Evolutionary conservation across 805 yeast genomes (phyloP).

Genomic region (Candida cerambycidarum): DNA sequence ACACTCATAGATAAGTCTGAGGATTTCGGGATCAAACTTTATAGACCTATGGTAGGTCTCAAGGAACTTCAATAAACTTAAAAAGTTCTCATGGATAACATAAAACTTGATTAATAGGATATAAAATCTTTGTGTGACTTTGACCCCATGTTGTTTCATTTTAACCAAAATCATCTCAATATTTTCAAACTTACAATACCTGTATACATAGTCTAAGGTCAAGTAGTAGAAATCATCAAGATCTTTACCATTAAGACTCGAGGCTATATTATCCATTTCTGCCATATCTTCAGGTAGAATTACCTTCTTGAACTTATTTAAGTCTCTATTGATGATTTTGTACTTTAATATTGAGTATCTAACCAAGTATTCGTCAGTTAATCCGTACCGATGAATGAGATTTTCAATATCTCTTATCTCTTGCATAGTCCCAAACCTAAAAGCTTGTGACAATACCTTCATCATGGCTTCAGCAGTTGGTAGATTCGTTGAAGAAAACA

Average conservation of each 20-base stretch:
- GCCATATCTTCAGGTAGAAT: conserved; percentile 25
- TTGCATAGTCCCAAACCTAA: conserved; percentile 26
- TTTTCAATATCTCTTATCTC: conserved; percentile 26
- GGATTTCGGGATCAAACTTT: conserved; percentile 23
- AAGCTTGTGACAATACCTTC: conserved; percentile 27
- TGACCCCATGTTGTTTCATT: conserved; percentile 26
- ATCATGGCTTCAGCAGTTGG: conserved; percentile 29
- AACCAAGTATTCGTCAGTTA: conserved; percentile 24
- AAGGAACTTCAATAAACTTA: conserved; percentile 28
- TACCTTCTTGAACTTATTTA: conserved; percentile 23
- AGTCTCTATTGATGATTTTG: conserved; percentile 26
- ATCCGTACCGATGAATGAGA: conserved; percentile 19
- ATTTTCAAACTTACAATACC: conserved; percentile 26
- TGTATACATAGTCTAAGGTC: conserved; percentile 28
- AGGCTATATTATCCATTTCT: conserved; percentile 17
- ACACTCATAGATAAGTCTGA: conserved; percentile 24
- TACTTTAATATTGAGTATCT: conserved; percentile 22
- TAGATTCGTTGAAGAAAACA: conserved; percentile 17
- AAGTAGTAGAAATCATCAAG: conserved; percentile 25
- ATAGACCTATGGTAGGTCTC: conserved; percentile 9
- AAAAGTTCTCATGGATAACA: conserved; percentile 25
- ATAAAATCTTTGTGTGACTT: conserved; percentile 20
- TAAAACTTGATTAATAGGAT: conserved; percentile 27
- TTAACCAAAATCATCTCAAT: conserved; percentile 25
- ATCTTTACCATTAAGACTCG: conserved; percentile 1